Conservation (phyloP, 2,329 filamentous ascomycete species). For the Aspergillus brunneoviolaceus region DNA sequence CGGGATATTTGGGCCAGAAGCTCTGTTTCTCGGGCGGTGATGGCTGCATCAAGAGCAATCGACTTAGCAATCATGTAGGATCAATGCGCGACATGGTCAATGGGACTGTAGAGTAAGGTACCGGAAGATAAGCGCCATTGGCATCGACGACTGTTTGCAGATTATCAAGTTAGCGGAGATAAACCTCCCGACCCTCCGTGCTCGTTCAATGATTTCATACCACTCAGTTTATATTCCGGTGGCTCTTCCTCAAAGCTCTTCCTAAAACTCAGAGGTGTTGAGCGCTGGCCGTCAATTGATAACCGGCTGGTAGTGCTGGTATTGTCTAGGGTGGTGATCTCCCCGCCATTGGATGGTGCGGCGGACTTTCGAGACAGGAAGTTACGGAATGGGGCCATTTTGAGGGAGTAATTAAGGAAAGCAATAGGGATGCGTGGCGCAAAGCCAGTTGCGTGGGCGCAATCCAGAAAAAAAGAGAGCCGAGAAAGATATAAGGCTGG, state of each 20-base stretch:
- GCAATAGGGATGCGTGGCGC: neutral
- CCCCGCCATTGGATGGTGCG: conserved; percentile 32
- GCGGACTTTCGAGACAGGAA: conserved; percentile 64
- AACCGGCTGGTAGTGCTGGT: conserved; percentile 36
- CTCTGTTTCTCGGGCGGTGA: conserved; percentile 82
- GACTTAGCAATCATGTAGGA: conserved; percentile 7
- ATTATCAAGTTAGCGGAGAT: conserved; percentile 27
- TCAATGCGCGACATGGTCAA: neutral
- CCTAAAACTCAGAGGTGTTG: conserved; percentile 56
- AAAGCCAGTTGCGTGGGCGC: conserved; percentile 1
- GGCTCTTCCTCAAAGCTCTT: conserved; percentile 65
- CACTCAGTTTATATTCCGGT: conserved; percentile 77
- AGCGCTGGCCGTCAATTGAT: conserved; percentile 44
- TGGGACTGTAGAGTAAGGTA: conserved; percentile 43
- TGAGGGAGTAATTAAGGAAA: conserved; percentile 14
- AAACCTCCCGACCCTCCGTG: neutral
- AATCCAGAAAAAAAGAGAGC: neutral
- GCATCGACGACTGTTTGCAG: conserved; percentile 78
- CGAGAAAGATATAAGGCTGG: neutral
- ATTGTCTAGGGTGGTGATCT: conserved; percentile 54
- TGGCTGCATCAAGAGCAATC: conserved; percentile 55
- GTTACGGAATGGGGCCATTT: conserved; percentile 70
- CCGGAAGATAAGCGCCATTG: conserved; percentile 89
- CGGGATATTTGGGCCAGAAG: conserved; percentile 65
- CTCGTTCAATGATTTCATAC: conserved; percentile 49